These are phyloP conservation scores for Penicillium maclennaniae DNA, from an alignment of 495 filamentous ascomycete genomes.

Conservation along the genomic window DNA sequence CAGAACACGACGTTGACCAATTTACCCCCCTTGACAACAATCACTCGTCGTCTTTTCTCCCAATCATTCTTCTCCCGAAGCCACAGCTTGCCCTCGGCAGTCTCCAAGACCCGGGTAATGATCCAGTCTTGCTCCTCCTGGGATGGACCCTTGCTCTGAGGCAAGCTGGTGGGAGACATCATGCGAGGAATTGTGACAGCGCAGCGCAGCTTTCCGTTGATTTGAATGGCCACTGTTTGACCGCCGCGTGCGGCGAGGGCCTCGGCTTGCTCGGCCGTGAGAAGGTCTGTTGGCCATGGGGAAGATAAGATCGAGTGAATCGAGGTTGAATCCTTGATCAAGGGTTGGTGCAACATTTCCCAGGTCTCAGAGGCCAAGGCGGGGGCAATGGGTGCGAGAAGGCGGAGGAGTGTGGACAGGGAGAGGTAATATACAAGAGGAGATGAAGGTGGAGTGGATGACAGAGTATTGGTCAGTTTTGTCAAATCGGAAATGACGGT, in stretches of 20 bases:
- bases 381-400: constrained; percentile 74
- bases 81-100: constrained; percentile 44
- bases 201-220: constrained; percentile 72
- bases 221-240: constrained; percentile 60
- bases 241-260: constrained; percentile 39
- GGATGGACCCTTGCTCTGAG: constrained; percentile 12
- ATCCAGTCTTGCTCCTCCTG: constrained; percentile 52
- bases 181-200: constrained; percentile 53
- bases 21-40: constrained; percentile 47
- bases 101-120: constrained; percentile 47
- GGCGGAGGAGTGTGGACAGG: constrained; percentile 54
- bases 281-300: constrained; percentile 49
- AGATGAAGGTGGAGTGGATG: constrained; percentile 29
- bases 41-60: constrained; percentile 41
- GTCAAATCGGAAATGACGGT: constrained; percentile 79
- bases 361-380: constrained; percentile 78
- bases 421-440: constrained; percentile 34
- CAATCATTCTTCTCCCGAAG: constrained; percentile 46
- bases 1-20: constrained; percentile 49
- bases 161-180: constrained; percentile 18
- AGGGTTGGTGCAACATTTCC: constrained; percentile 50
- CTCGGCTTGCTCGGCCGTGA: constrained; percentile 44
- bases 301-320: constrained; percentile 44
- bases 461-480: constrained; percentile 66
- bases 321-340: constrained; percentile 12